These are phyloP conservation scores for Echinosophora koreensis DNA, from an alignment of 306 rosid species.

Conservation along the genomic window DNA sequence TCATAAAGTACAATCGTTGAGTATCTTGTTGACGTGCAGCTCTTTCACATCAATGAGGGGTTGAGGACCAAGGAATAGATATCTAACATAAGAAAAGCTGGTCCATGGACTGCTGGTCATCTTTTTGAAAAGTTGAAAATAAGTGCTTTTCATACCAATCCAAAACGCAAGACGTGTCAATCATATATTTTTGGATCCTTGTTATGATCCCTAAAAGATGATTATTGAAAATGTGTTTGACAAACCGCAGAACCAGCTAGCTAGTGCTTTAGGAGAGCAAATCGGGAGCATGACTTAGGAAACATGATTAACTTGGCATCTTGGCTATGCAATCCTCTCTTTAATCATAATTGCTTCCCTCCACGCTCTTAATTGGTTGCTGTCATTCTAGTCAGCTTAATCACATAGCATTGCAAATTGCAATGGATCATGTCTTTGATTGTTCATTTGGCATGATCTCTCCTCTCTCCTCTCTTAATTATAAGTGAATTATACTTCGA, in stretches of 20 bases:
- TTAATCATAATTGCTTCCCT: conserved; percentile 48
- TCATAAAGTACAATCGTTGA: conserved; percentile 24
- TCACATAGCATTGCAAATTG: not conserved
- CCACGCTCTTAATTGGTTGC: conserved; percentile 45
- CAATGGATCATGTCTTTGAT: conserved; percentile 29
- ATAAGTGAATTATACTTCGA: conserved; percentile 38
- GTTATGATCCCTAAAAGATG: not conserved
- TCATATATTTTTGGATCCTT: conserved; percentile 9
- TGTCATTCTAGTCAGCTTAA: conserved; percentile 13
- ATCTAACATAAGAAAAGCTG: no score
- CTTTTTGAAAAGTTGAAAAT: conserved; percentile 26
- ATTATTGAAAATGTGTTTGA: not conserved
- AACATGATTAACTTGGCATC: conserved; percentile 41
- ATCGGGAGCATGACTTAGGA: conserved; percentile 46
- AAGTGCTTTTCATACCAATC: conserved; percentile 26
- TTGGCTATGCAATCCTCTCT: conserved; percentile 1
- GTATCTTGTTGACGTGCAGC: conserved; percentile 30
- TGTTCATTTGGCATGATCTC: conserved; percentile 20
- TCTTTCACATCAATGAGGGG: conserved; percentile 7
- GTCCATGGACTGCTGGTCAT: no score
- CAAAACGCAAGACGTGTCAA: not conserved
- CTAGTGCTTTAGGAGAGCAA: conserved; percentile 12
- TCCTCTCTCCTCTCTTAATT: not conserved
- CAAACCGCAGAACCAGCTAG: conserved; percentile 23
- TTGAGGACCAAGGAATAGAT: no score